Evolutionary conservation across 2,329 filamentous ascomycete genomes (phyloP), one percentile per base, ranked within the genome.

Genomic region (Blastomyces parvus): DNA sequence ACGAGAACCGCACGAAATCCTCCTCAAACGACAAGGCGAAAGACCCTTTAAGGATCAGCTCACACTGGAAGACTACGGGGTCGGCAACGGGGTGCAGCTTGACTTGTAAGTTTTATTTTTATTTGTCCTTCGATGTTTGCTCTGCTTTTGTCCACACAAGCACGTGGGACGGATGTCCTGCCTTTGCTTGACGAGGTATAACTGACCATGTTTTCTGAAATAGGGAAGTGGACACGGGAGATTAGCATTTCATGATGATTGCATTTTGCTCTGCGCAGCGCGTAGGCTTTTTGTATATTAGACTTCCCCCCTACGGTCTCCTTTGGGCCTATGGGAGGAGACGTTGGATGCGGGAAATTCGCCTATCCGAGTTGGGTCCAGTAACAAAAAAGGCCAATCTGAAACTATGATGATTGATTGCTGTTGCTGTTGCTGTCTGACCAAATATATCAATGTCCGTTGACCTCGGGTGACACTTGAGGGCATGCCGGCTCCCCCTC

Each of bases 11-110:
- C 89, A 93, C 72, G 91, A 97, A 78, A 96, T 97, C 67, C 82
- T 97, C 78, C 77, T 97, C 64, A 94, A 95, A 81, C 82, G 93
- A 68, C 93, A 97, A 77, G 90, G 92, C 14, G 91, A 97, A 78
- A 79, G 92, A 67, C 92, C 93, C 30, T 97, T 97, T 75, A 97
- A 96, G 80, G 92, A 97, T 73, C 84, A 88, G 69, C 82, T 97
- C 65, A 92, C 86, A 42, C 76, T 97, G 69, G 90, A 90, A 71
- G 93, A 97, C 78, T 97, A 97, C 76, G 91, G 90, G n/a, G 87
- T 97, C 63, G 91, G 88, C 70, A 94, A 94, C 77, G 93, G 93
- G 11, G 91, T 96, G 59, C 79, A 81, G 67, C 72, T 81, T 71
- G 79, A 81, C 70, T 70, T 81, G 74, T 76, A 69, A 75, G 74